Evolutionary conservation across 169 alveolate genomes (phyloP).

Genomic region (Hepatocystis sp.): DNA sequence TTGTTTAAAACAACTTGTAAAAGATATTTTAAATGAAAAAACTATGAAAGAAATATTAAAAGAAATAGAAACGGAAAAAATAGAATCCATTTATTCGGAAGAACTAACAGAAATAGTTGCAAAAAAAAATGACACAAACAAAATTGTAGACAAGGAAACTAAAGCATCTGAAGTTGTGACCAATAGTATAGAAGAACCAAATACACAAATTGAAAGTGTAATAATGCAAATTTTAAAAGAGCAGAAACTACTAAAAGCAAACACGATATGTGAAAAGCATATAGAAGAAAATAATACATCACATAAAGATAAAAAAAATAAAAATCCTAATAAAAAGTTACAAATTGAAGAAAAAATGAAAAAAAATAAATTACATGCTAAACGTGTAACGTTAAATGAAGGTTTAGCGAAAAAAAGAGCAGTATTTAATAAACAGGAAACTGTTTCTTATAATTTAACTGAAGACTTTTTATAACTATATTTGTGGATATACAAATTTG

Average conservation of each 20-base stretch:
- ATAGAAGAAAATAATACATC: background rate
- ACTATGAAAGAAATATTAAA: slow-evolving; percentile 1
- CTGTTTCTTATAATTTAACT: background rate
- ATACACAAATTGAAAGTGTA: too few relatives aligned
- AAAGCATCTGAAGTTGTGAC: too few relatives aligned
- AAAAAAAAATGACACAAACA: background rate
- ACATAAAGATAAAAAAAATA: slow-evolving; percentile 1
- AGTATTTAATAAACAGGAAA: slow-evolving; percentile 34
- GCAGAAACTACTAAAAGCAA: background rate
- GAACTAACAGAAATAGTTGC: background rate
- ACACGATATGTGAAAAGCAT: background rate
- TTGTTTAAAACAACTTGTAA: slow-evolving; percentile 16
- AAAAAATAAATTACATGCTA: slow-evolving; percentile 41
- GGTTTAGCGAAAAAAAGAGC: slow-evolving; percentile 56
- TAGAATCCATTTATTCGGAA: background rate
- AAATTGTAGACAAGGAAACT: background rate
- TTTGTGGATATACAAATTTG: slow-evolving; percentile 18
- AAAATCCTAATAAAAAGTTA: background rate
- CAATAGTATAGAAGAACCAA: too few relatives aligned
- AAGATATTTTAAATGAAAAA: slow-evolving; percentile 35
- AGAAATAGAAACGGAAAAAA: background rate
- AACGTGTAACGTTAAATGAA: slow-evolving; percentile 63
- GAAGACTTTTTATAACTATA: slow-evolving; percentile 43
- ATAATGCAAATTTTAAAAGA: too few relatives aligned
- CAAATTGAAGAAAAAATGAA: slow-evolving; percentile 34